Evolutionary conservation across 768 basidiomycete species (phyloP), one percentile per base, ranked within the genome.

Genomic region (Baorangia bicolor): DNA sequence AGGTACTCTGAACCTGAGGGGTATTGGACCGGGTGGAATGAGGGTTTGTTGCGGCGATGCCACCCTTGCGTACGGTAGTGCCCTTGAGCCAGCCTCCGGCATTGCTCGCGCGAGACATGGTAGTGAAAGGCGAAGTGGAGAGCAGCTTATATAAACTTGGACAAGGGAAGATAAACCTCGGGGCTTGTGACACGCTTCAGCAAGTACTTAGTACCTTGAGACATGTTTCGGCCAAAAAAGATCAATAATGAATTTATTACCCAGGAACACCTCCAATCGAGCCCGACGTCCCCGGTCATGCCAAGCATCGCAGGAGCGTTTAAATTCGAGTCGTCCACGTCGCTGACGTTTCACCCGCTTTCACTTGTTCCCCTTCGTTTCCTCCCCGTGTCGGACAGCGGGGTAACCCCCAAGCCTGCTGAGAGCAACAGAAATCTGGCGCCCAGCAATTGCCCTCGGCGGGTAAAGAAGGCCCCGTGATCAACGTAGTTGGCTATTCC

Each of bases 1-100:
- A 88, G 1, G 90, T 88, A 59, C 83, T 85, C 65, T 87, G 86
- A 7, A 88, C 75, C 60, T 85, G 81, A 3, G 84, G 87, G 0
- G 88, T 89, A 12, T 77, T 81, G 5, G 84, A 82, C 18, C 88
- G 84, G 4, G 87, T 79, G 37, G 77, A 69, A 21, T 75, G 69
- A 23, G 64, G 35, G 33, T 69, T 78, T 18, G 78, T 76, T 14
- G 79, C 65, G 23, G 76, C 53, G 6, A 73, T 66, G 13, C 79
- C 83, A 6, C 83, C 82, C 70, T 88, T 92, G 58, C 87, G 82
- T 27, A 92, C 77, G 5, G 86, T 88, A 48, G 87, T 90, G 3
- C 90, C 90, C 53, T 82, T 84, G 35, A 92, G 77, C 87, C 87
- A 90, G 33, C 72, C 69, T 14, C 65, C 71, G 12, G 53, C 39